A percentile compares a stretch with the other conserved stretches of the same genome.
Conservation (phyloP, 257 asterid species). For the Fraxinus quadrangulata region DNA sequence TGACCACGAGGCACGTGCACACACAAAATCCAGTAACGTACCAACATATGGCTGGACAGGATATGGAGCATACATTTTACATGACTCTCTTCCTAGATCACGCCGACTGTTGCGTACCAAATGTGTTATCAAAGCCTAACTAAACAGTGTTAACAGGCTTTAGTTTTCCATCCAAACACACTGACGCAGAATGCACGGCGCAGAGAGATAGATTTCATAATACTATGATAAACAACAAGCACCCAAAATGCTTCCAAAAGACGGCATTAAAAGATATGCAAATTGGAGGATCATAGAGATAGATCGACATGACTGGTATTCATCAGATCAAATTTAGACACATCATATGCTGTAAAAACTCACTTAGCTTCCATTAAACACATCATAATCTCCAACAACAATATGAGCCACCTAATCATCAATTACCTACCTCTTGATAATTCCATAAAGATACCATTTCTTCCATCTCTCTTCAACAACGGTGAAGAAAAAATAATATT, state of each 20-base stretch:
- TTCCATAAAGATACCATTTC: conserved; percentile 63
- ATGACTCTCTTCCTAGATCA: no score
- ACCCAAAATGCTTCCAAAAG: not conserved
- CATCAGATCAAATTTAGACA: not conserved
- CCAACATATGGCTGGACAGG: not conserved
- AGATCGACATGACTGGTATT: not conserved
- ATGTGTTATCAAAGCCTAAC: not conserved
- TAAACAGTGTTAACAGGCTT: not conserved
- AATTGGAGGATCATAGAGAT: not conserved
- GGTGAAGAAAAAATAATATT: conserved; percentile 22
- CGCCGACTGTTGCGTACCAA: no score
- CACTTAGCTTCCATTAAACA: no score
- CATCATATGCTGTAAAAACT: not conserved
- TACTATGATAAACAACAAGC: no score
- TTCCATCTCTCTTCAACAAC: conserved; percentile 36
- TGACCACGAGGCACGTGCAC: not conserved
- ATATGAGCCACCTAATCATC: no score
- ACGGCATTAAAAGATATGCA: not conserved
- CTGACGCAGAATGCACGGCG: not conserved
- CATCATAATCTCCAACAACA: no score
- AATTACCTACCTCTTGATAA: conserved; percentile 59
- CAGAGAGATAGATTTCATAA: not conserved
- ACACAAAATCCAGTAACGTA: not conserved
- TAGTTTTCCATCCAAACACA: not conserved
- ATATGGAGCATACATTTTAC: no score